A percentile compares a stretch with the other conserved stretches of the same genome.
Conservation (phyloP, 1,284 basidiomycete genomes). For the Neolentinus lepideus region DNA sequence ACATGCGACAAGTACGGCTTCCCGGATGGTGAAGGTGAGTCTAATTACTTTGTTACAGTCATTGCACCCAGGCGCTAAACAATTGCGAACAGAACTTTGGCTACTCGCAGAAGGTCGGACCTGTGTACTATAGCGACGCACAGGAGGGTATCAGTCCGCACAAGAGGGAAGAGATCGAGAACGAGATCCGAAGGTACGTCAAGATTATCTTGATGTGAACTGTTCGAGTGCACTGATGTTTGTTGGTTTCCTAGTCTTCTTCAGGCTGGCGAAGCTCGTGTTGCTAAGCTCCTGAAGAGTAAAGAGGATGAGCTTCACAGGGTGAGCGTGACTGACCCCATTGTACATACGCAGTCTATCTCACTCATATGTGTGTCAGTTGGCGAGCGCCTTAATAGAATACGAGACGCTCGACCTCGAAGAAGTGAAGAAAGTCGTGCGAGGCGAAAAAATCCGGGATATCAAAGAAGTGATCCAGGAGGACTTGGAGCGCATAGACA, state of each 20-base stretch:
- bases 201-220: background rate
- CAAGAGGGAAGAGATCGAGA: conserved; percentile 78
- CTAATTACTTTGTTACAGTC: no score
- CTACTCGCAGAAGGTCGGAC: conserved; percentile 80
- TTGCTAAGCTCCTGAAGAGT: conserved; percentile 58
- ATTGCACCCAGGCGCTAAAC: no score
- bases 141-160: conserved; percentile 63
- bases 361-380: conserved; percentile 31
- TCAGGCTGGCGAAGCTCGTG: conserved; percentile 67
- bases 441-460: conserved; percentile 68
- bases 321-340: conserved; percentile 43
- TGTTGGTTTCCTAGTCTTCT: conserved; percentile 49
- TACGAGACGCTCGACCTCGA: conserved; percentile 88
- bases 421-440: conserved; percentile 82
- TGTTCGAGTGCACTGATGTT: background rate
- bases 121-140: conserved; percentile 72
- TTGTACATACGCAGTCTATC: no score
- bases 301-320: conserved; percentile 77
- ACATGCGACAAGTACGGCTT: conserved; percentile 73
- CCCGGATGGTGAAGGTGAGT: conserved; percentile 84
- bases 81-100: conserved; percentile 79
- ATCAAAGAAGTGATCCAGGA: conserved; percentile 58
- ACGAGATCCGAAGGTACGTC: conserved; percentile 72
- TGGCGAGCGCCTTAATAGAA: conserved; percentile 85
- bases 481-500: conserved; percentile 32